Conservation (phyloP, 2,329 filamentous ascomycete species). For the Niveomyces coronatus region DNA sequence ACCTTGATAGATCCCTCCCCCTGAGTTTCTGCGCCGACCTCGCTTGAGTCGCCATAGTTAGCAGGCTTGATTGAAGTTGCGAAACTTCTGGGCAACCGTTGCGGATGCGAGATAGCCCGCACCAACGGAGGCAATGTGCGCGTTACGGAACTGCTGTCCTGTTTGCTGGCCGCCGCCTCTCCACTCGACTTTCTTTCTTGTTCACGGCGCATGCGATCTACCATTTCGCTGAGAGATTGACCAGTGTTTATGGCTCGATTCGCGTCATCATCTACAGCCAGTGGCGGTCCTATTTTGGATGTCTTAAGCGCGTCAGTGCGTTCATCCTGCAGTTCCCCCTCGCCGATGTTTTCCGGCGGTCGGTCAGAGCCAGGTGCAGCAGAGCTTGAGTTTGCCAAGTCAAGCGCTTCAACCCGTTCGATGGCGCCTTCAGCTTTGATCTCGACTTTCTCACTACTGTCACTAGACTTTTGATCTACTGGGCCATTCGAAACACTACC, state of each 20-base stretch:
- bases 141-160: constrained; percentile 29
- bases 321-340: constrained; percentile 6
- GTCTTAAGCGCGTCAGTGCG: constrained; percentile 5
- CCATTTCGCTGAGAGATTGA: constrained; percentile 32
- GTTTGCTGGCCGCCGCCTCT: constrained; percentile 16
- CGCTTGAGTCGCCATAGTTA: neutral
- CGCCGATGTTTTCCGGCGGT: constrained; percentile 6
- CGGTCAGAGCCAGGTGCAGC: constrained; percentile 14
- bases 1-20: constrained; percentile 34
- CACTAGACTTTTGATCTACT: constrained; percentile 19
- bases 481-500: constrained; percentile 15
- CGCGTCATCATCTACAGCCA: neutral
- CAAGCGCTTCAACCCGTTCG: constrained; percentile 39
- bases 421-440: constrained; percentile 26
- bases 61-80: neutral
- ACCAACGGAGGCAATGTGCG: constrained; percentile 42
- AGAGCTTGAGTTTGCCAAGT: constrained; percentile 32
- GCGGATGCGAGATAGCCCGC: constrained; percentile 42
- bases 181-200: constrained; percentile 24
- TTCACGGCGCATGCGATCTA: constrained; percentile 42
- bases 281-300: neutral
- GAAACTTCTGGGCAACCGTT: neutral
- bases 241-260: constrained; percentile 14
- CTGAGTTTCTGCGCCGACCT: constrained; percentile 7
- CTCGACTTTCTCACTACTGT: constrained; percentile 17